A percentile compares a stretch with the other conserved stretches of the same genome.
These are phyloP conservation scores for Paraphaeosphaeria sporulosa DNA, from an alignment of 2,329 filamentous ascomycete genomes.

Conservation along the genomic window DNA sequence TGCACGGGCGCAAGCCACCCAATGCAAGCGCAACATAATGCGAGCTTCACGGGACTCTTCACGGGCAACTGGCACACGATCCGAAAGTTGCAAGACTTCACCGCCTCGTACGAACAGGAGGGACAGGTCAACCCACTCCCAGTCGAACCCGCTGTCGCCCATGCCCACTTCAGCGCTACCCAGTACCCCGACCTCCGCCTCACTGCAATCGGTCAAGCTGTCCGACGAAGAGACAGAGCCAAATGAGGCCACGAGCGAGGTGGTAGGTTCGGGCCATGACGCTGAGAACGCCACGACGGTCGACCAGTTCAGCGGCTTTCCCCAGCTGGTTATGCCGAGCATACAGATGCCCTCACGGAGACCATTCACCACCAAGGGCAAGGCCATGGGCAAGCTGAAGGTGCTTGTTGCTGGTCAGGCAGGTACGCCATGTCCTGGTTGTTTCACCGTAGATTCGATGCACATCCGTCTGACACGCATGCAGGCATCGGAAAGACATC, in stretches of 20 bases:
- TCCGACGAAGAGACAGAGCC: slow-evolving; percentile 65
- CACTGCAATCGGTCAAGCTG: slow-evolving; percentile 64
- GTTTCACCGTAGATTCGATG: not conserved
- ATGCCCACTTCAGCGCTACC: slow-evolving; percentile 60
- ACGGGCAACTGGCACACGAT: slow-evolving; percentile 23
- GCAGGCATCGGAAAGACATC: slow-evolving; percentile 87
- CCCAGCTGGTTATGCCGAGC: slow-evolving; percentile 97
- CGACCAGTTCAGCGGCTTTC: slow-evolving; percentile 52
- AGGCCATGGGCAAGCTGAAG: slow-evolving; percentile 84
- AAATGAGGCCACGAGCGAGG: slow-evolving; percentile 65
- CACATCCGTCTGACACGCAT: not conserved
- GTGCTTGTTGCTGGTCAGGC: slow-evolving; percentile 83
- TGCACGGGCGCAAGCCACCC: slow-evolving; percentile 32
- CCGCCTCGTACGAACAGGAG: slow-evolving; percentile 31
- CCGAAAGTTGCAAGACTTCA: slow-evolving; percentile 30
- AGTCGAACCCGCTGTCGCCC: slow-evolving; percentile 35
- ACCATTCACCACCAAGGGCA: slow-evolving; percentile 89
- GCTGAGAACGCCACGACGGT: slow-evolving; percentile 55
- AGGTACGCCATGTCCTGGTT: slow-evolving; percentile 58
- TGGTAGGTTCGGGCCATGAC: slow-evolving; percentile 61
- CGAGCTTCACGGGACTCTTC: slow-evolving; percentile 34
- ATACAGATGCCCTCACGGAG: slow-evolving; percentile 87
- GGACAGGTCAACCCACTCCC: slow-evolving; percentile 30
- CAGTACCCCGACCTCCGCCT: slow-evolving; percentile 67
- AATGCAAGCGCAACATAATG: slow-evolving; percentile 38